Evolutionary conservation across 179 eudicot genomes (phyloP).

Genomic region (Kewa caespitosa): DNA sequence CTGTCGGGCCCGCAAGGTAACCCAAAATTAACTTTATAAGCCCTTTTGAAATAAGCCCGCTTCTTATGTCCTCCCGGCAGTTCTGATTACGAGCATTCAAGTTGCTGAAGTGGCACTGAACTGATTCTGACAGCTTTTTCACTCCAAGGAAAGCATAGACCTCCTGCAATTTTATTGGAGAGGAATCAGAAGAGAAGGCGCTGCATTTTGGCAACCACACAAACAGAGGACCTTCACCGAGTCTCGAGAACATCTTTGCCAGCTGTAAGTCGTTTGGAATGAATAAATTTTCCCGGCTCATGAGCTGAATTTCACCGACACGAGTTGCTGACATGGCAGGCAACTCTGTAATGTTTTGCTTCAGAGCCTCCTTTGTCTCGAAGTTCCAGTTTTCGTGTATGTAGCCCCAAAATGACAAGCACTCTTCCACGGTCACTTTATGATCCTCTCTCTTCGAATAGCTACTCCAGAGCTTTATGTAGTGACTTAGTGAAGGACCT

Average conservation of each 20-base stretch:
- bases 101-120: background rate
- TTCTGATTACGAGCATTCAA: background rate
- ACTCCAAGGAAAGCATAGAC: constrained; percentile 22
- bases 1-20: constrained; percentile 22
- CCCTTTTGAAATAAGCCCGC: constrained; percentile 13
- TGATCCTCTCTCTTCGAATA: constrained; percentile 12
- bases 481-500: constrained; percentile 17
- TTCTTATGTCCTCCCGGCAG: background rate
- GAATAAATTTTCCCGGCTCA: constrained; percentile 20
- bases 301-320: constrained; percentile 12
- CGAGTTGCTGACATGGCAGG: constrained; percentile 7
- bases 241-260: constrained; percentile 21
- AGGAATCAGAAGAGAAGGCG: background rate
- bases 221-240: constrained; percentile 22
- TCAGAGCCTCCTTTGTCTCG: constrained; percentile 8
- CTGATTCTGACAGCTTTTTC: constrained; percentile 20
- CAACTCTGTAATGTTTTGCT: constrained; percentile 8
- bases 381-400: constrained; percentile 22
- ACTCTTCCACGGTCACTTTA: background rate
- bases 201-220: constrained; percentile 26
- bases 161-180: constrained; percentile 1
- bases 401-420: constrained; percentile 23
- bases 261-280: constrained; percentile 26
- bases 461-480: constrained; percentile 17
- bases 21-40: constrained; percentile 22